phyloP scores from a whole-genome alignment of 2,329 filamentous ascomycete species.

The Ophiocordyceps camponoti-rufipedis region DNA sequence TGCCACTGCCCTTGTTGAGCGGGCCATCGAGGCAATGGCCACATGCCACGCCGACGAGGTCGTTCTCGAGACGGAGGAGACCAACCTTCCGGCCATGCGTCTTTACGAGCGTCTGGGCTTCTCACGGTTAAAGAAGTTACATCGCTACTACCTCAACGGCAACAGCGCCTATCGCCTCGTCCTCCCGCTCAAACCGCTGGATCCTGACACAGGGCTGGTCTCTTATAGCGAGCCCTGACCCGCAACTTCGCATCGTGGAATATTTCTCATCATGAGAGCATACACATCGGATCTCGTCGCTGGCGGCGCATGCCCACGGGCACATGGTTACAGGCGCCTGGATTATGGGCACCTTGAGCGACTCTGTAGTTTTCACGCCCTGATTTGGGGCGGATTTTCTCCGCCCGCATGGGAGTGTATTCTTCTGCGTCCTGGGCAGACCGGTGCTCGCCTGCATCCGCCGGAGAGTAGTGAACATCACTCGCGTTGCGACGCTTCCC shows the following conservation, averaged over 20 bases:
- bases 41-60: slow-evolving; percentile 76
- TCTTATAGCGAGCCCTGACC: slow-evolving; percentile 9
- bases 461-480: neutral
- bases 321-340: neutral
- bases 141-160: slow-evolving; percentile 91
- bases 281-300: too few species aligned
- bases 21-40: slow-evolving; percentile 83
- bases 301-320: too few species aligned
- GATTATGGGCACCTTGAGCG: neutral
- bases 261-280: neutral
- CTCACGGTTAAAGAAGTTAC: slow-evolving; percentile 75
- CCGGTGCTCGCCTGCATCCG: neutral
- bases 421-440: neutral
- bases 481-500: neutral
- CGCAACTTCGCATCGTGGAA: neutral
- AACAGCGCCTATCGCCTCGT: slow-evolving; percentile 86
- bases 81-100: slow-evolving; percentile 75
- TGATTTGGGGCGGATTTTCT: neutral
- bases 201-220: slow-evolving; percentile 19
- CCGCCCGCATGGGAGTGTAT: neutral
- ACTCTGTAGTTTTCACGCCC: neutral
- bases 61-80: slow-evolving; percentile 89
- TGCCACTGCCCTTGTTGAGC: slow-evolving; percentile 71
- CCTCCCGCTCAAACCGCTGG: slow-evolving; percentile 48
- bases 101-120: slow-evolving; percentile 90